Percentiles rank a stretch among this genome's conserved stretches.
phyloP scores from a whole-genome alignment of 176 grass and related monocot species.

The Coix lacrymajobi region DNA sequence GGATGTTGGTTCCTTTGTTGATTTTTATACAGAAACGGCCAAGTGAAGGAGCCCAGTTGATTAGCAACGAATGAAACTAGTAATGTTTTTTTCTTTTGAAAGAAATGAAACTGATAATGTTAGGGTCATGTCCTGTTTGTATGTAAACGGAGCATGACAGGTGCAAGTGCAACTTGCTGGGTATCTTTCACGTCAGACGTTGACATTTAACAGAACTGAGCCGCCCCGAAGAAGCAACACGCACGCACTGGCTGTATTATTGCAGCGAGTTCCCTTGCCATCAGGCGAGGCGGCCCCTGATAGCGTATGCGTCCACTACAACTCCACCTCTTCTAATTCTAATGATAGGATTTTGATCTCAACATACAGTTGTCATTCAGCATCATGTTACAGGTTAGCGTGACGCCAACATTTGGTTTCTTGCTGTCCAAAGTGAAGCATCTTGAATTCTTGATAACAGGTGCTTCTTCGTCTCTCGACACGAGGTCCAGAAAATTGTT shows the following conservation, averaged over 20 bases:
- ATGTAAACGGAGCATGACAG: conserved; percentile 15
- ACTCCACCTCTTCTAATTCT: not conserved
- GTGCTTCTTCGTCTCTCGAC: not conserved
- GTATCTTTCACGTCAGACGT: conserved; percentile 36
- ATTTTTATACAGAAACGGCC: not conserved
- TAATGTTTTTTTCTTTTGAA: no score
- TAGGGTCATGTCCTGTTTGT: not conserved
- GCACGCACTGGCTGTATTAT: not conserved
- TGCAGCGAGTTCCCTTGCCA: conserved; percentile 1
- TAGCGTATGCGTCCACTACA: conserved; percentile 6
- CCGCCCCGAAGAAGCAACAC: conserved; percentile 21
- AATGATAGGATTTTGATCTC: not conserved
- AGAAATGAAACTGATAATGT: no score
- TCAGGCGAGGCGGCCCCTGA: conserved; percentile 1
- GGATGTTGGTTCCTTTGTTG: not conserved
- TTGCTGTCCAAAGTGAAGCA: not conserved
- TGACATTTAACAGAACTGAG: conserved; percentile 54
- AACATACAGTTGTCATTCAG: conserved; percentile 1
- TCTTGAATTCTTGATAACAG: not conserved
- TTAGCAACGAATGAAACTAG: no score
- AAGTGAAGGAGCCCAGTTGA: not conserved
- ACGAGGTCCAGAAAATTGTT: not conserved
- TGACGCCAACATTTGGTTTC: not conserved
- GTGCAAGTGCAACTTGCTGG: conserved; percentile 33
- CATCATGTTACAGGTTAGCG: not conserved